Evolutionary conservation across 164 flowering plant genomes (phyloP).

Genomic region (Tetrastigma voinierianum): DNA sequence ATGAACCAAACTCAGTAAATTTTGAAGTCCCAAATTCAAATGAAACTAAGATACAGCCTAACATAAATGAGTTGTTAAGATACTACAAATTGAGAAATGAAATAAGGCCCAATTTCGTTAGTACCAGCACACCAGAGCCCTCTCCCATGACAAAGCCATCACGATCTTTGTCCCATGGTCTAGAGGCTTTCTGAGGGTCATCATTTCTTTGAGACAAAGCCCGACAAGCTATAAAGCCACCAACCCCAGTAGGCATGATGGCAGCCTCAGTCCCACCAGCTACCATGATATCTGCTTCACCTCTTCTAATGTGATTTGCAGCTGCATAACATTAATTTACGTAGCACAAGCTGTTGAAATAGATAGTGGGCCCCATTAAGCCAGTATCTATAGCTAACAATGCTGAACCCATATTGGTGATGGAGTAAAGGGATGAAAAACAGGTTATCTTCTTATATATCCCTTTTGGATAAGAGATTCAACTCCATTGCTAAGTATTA

Average conservation of each 20-base stretch:
- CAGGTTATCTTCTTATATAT: conserved; percentile 66
- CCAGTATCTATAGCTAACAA: conserved; percentile 73
- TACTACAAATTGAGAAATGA: not conserved
- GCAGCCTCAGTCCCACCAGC: conserved; percentile 72
- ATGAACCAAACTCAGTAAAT: not conserved
- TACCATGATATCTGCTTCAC: conserved; percentile 67
- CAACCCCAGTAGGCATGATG: conserved; percentile 48
- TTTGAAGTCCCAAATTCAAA: no score
- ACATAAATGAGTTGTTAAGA: not conserved
- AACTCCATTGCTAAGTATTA: conserved; percentile 56
- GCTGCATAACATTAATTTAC: conserved; percentile 73
- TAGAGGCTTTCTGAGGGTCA: conserved; percentile 56
- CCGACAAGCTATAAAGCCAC: conserved; percentile 75
- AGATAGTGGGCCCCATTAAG: conserved; percentile 72
- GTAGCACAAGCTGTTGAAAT: conserved; percentile 84
- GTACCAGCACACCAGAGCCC: conserved; percentile 78
- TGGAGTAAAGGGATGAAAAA: conserved; percentile 78
- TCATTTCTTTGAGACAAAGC: conserved; percentile 69
- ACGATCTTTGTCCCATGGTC: conserved; percentile 68
- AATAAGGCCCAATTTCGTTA: not conserved
- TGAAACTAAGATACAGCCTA: no score
- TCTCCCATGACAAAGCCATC: conserved; percentile 85
- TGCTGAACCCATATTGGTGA: conserved; percentile 78
- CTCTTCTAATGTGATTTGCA: conserved; percentile 72
- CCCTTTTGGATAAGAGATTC: conserved; percentile 56